Evolutionary conservation across 2,329 filamentous ascomycete species (phyloP).

Genomic region (Xylariomycetidae sp.): DNA sequence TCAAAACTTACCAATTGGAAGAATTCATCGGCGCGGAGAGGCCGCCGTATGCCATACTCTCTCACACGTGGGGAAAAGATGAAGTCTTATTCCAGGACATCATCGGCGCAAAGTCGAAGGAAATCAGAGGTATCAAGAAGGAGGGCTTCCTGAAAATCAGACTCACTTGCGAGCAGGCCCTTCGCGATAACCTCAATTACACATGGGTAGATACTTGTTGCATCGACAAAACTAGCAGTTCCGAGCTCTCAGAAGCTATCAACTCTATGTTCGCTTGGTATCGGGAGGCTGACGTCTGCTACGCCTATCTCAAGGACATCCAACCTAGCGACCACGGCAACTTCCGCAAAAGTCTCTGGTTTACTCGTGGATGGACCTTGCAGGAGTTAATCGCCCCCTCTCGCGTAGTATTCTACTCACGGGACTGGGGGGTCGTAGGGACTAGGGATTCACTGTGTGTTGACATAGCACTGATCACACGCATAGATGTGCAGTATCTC

Average conservation of each 20-base stretch:
- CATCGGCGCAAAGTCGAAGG: too few relatives aligned
- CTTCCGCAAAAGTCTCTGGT: background rate
- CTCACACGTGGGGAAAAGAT: background rate
- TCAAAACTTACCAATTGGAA: background rate
- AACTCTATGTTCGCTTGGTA: background rate
- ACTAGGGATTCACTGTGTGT: too few relatives aligned
- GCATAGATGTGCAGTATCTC: too few relatives aligned
- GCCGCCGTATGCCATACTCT: background rate
- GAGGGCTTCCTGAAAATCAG: background rate
- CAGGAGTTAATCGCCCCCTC: too few relatives aligned
- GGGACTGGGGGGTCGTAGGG: too few relatives aligned
- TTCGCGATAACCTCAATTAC: background rate
- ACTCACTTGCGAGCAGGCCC: background rate
- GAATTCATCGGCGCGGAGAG: background rate
- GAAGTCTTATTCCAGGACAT: background rate
- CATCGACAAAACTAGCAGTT: background rate
- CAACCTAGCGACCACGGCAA: too few relatives aligned
- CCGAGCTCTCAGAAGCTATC: background rate
- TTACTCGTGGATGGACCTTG: background rate
- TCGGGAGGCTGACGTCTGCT: background rate
- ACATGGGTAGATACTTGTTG: background rate
- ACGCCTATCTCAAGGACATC: background rate
- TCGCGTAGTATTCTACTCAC: too few relatives aligned
- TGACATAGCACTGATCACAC: too few relatives aligned
- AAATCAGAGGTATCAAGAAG: too few relatives aligned